Base-by-base conservation (phyloP, 2,329 filamentous ascomycete species). In the Amylocarpus encephaloides region DNA sequence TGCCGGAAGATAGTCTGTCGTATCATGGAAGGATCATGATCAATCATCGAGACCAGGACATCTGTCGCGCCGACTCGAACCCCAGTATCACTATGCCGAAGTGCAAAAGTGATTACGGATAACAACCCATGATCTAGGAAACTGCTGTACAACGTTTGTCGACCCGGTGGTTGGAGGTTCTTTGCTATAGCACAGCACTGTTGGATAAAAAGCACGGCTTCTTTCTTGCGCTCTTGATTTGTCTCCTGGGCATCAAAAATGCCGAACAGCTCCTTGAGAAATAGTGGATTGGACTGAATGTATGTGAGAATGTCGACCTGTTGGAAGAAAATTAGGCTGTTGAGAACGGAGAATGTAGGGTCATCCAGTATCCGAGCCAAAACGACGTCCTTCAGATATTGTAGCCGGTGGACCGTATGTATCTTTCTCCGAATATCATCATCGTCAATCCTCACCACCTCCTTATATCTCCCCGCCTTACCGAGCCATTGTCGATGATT, bases 361-460 rank as follows among this genome's bases (percentile, higher is more conserved):
- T 98, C 93, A 69, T 98, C 93, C 54, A 98, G 77, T 56, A 98
- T 97, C 55, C 93, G 83, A 29, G 93, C 93, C 39, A 98, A 78
- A 1, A 97, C 92, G n/a, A 98, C 93, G 63, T 98, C 93, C 68
- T 97, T 98, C 48, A 98, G 77, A 66, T 98, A 98, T 65, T 95
- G 91, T 32, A 98, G 73, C 35, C 93, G 87, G 71, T 96, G 96
- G 1, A 93, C 97, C 67, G 91, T 89, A 65, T 96, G 91, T 35
- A 98, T 97, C 73, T 97, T 97, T 62, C 81, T 84, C 59, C 85
- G 82, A 56, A 96, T 88, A 46, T 79, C 72, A 5, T 83, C 78
- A 61, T 96, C 88, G 60, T 91, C 85, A 60, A 98, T 96, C 48
- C 81, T 85, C 15, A 98, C 91, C 11, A 98, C 93, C 73, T 98